Evolutionary conservation across 495 filamentous ascomycete genomes (phyloP), one percentile per base, ranked within the genome.

Genomic region (Podospora tetraspora): DNA sequence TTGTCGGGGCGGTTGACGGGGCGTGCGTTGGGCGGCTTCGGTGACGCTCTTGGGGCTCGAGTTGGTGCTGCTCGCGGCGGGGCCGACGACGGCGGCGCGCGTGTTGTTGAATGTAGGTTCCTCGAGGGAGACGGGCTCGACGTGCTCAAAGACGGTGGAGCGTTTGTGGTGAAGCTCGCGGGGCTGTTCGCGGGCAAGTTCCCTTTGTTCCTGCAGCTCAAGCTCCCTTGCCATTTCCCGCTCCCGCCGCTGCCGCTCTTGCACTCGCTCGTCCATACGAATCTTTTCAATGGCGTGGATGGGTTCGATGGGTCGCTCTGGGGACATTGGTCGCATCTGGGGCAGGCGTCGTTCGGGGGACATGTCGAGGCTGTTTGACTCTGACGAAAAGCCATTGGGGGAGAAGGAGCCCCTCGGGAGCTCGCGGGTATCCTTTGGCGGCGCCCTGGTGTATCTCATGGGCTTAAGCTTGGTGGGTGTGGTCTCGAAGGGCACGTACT

Each of bases 131-230:
- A 73, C 64, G 4, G 72, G 69, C 7, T 66, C 69, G 29, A 76
- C 68, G 60, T 73, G 68, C 59, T 77, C 75, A 60, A 77, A 76
- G 13, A 75, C 59, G n/a, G 75, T 78, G 1, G 75, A 76, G 23
- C 73, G 76, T 66, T 77, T 75, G 60, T 73, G 68, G 19, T 71
- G 70, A 7, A 76, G 62, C 27, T 75, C 76, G 12, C 68, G 58
- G 34, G 34, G 34, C 52, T 75, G 68, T 24, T 69, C 34, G 34
- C 34, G 34, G 34, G 13, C 13, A 16, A 5, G 58, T n/a, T 52
- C 16, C 43, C 43, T 52, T 52, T 52, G 43, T 52, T 52, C 43
- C 43, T 52, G 16, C 43, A n/a, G 34, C 57, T 77, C 69, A n/a
- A 66, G 29, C 23, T 73, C 66, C 13, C 61, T 56, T 22, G 73